Evolutionary conservation across 495 filamentous ascomycete genomes (phyloP), one percentile per base, ranked within the genome.

Genomic region (Beverwykella pulmonaria): DNA sequence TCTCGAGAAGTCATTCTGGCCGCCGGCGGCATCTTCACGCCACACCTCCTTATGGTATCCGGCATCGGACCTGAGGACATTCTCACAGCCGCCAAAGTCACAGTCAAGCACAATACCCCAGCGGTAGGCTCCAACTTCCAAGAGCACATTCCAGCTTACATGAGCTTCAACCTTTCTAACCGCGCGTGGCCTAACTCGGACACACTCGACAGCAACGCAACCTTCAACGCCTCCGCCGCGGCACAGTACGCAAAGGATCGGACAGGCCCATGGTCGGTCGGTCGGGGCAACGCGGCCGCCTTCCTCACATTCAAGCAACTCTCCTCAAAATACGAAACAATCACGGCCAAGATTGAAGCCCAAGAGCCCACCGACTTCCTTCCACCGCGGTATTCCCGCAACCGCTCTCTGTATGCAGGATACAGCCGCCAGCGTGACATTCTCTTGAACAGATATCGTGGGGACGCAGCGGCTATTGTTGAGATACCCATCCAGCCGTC

Each of bases 1-100:
- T 76, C 73, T 5, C 79, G 78, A 53, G 86, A 88, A 69, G 83
- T 87, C 14, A 83, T 71, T 26, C 59, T 71, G 6, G 63, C 68
- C 12, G 63, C 68, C 5, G 68, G 68, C 14, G 68, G 44, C 14
- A 39, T 71, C 20, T 39, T 44, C 29, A 67, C 68, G 0, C 68
- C 68, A 2, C 64, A 67, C 12, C 41, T 71, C 15, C 68, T 71
- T 10, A 61, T 63, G 59, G 48, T 59, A 0, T 59, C 58, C 15
- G 68, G 68, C 2, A 41, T 71, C 26, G 68, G 68, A 4, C 68
- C 68, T 17, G 60, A 53, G 53, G 47, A 59, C n/a, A 44, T 71
- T 0, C 54, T 71, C 0, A n/a, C 58, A 12, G 59, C 63, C 6
- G 68, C 68, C 2, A 44, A 53, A 1, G 32, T 71, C 7, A 23